Conservation (phyloP, 2,329 filamentous ascomycete genomes). For the Cadophora sp. region DNA sequence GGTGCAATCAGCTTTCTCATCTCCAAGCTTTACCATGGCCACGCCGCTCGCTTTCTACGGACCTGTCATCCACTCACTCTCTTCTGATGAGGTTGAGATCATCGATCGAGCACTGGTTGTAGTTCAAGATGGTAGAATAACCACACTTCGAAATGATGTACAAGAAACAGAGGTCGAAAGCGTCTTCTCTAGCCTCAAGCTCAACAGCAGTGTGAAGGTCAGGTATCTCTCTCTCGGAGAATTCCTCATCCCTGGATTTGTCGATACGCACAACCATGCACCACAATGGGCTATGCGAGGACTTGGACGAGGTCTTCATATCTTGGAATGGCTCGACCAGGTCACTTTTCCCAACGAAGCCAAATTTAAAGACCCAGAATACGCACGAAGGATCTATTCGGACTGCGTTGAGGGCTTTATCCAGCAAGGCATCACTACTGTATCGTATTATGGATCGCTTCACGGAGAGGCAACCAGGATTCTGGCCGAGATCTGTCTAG, state of each 20-base stretch:
- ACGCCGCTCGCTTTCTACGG: slow-evolving; percentile 22
- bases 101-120: slow-evolving; percentile 24
- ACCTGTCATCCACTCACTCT: slow-evolving; percentile 26
- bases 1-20: neutral
- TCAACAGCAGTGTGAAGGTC: neutral
- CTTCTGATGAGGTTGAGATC: slow-evolving; percentile 19
- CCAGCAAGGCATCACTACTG: slow-evolving; percentile 86
- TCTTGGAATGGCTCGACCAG: slow-evolving; percentile 67
- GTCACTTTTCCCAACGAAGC: slow-evolving; percentile 71
- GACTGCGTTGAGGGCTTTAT: slow-evolving; percentile 80
- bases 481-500: slow-evolving; percentile 80
- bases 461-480: slow-evolving; percentile 86
- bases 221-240: slow-evolving; percentile 17
- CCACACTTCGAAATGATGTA: slow-evolving; percentile 16
- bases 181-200: slow-evolving; percentile 19
- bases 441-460: slow-evolving; percentile 88
- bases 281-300: slow-evolving; percentile 59
- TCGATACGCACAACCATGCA: slow-evolving; percentile 74
- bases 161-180: neutral
- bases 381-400: slow-evolving; percentile 74
- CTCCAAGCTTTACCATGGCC: neutral
- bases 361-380: slow-evolving; percentile 67
- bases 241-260: slow-evolving; percentile 65
- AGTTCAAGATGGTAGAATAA: slow-evolving; percentile 21
- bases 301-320: slow-evolving; percentile 36